A percentile compares a stretch with the other conserved stretches of the same genome.
Conservation (phyloP, 208 protist genomes). For the Acanthamoeba royreba region DNA sequence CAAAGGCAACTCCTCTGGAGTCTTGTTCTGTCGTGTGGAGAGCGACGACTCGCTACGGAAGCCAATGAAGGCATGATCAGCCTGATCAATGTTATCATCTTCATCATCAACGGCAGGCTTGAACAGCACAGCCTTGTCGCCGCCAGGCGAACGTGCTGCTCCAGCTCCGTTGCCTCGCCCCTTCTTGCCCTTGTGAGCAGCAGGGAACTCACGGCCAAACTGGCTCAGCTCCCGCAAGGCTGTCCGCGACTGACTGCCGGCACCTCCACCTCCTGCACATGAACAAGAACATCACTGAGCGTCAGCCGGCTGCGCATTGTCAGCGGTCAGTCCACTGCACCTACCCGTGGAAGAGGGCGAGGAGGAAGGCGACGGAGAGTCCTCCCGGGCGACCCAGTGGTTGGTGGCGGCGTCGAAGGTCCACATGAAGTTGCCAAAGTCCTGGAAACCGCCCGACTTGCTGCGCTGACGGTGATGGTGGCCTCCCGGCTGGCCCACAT, state of each 20-base stretch:
- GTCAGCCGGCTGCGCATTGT: too few relatives aligned
- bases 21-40: neutral
- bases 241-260: neutral
- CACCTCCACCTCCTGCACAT: too few relatives aligned
- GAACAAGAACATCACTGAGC: too few relatives aligned
- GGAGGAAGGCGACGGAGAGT: neutral
- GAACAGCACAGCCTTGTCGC: neutral
- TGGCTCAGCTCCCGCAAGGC: neutral
- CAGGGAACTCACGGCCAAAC: neutral
- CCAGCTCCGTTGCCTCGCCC: neutral
- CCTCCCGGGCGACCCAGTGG: neutral
- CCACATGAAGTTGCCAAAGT: conserved; percentile 7
- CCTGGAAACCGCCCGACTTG: neutral
- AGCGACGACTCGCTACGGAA: neutral
- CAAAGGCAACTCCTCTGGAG: neutral
- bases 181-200: neutral
- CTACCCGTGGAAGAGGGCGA: neutral
- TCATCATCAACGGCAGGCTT: neutral
- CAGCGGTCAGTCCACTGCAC: neutral
- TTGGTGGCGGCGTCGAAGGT: neutral
- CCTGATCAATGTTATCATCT: neutral
- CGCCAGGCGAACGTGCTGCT: neutral
- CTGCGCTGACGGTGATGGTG: too few relatives aligned
- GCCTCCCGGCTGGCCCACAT: neutral
- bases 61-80: neutral